Evolutionary conservation across 2,329 filamentous ascomycete species (phyloP).

Genomic region (Paradendryphiella salina): DNA sequence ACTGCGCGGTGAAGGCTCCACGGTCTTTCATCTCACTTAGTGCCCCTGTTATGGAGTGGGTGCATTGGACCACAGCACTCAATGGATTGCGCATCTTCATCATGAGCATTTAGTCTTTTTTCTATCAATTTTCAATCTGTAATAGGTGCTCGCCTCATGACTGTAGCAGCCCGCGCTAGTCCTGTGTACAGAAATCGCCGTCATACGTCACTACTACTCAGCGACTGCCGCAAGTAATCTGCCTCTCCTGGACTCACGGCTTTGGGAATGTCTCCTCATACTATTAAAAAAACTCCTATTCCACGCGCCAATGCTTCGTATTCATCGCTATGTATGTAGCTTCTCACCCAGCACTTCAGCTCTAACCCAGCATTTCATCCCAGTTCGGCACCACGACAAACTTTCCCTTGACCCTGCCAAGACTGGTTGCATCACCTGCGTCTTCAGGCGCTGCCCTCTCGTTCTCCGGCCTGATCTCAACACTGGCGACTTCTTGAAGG

Average conservation of each 20-base stretch:
- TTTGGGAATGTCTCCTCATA: too few species aligned
- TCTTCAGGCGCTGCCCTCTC: conserved; percentile 43
- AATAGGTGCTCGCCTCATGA: conserved; percentile 15
- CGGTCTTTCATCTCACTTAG: conserved; percentile 5
- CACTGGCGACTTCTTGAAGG: conserved; percentile 61
- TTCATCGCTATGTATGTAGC: not conserved
- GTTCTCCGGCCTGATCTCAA: conserved; percentile 36
- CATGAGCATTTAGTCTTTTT: not conserved
- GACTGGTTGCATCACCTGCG: conserved; percentile 55
- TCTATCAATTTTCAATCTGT: too few species aligned
- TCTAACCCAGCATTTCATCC: conserved; percentile 53
- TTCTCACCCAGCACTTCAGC: not conserved
- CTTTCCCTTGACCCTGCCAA: conserved; percentile 66
- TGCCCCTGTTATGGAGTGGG: conserved; percentile 22
- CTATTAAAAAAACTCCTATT: too few species aligned
- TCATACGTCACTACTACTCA: too few species aligned
- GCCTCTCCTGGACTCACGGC: too few species aligned
- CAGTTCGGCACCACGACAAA: conserved; percentile 67
- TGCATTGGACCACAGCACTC: conserved; percentile 34
- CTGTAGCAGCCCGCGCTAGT: not conserved
- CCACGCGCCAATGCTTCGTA: not conserved
- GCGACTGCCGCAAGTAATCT: too few species aligned
- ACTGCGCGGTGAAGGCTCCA: not conserved
- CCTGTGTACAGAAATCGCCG: too few species aligned
- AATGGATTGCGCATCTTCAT: conserved; percentile 34